These are phyloP conservation scores for Pelargonium exstipulatum DNA, from an alignment of 441 rosid genomes.

Conservation along the genomic window DNA sequence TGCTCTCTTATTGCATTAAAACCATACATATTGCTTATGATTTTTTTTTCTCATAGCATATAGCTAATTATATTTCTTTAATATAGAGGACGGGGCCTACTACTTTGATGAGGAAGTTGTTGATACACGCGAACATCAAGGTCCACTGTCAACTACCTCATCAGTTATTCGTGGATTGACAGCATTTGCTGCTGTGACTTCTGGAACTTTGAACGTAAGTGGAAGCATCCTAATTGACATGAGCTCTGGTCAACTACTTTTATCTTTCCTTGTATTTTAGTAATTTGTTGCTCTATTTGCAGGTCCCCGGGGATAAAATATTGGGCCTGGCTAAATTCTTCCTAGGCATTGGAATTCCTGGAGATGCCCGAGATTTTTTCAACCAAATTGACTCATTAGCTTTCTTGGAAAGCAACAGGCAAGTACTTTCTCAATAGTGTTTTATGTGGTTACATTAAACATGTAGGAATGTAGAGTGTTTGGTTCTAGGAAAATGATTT, in stretches of 20 bases:
- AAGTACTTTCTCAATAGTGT: constrained; percentile 27
- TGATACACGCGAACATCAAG: constrained; percentile 42
- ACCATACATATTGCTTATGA: not conserved
- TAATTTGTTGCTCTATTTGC: constrained; percentile 32
- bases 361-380: constrained; percentile 73
- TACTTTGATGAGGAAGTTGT: constrained; percentile 74
- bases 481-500: not conserved
- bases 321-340: constrained; percentile 84
- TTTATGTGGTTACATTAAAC: constrained; percentile 2
- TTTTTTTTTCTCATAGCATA: not conserved
- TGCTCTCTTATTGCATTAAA: not conserved
- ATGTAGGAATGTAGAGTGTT: not conserved
- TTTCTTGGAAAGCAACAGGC: constrained; percentile 71
- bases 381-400: constrained; percentile 79
- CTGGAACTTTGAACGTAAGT: constrained; percentile 58
- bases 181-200: constrained; percentile 54
- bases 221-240: not conserved
- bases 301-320: constrained; percentile 70
- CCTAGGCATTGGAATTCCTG: constrained; percentile 79
- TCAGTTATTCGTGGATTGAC: constrained; percentile 78
- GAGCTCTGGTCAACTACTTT: constrained; percentile 15
- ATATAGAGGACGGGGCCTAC: constrained; percentile 68
- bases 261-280: constrained; percentile 21
- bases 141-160: constrained; percentile 71
- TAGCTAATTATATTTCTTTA: constrained; percentile 10